Evolutionary conservation across 2,329 filamentous ascomycete genomes (phyloP).

Genomic region (Achaetomium macrosporum): DNA sequence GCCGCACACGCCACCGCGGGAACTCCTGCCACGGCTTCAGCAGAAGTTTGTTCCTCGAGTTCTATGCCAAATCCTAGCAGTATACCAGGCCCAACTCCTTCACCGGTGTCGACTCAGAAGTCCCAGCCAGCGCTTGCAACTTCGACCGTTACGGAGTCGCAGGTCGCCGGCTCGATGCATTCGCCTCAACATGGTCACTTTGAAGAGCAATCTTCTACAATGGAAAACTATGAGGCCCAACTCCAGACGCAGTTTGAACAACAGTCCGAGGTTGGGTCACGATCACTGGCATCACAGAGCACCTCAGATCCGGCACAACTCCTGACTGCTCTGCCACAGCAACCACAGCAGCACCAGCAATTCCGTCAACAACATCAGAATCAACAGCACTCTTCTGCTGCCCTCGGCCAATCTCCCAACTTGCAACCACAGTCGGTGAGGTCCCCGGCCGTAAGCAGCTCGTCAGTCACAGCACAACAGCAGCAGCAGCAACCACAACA

Average conservation of each 20-base stretch:
- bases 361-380: constrained; percentile 22
- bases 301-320: constrained; percentile 14
- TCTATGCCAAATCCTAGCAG: not conserved
- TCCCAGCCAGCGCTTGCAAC: constrained; percentile 7
- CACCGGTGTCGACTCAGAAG: not conserved
- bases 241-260: constrained; percentile 27
- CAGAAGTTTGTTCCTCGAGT: not conserved
- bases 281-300: constrained; percentile 12
- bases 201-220: constrained; percentile 25
- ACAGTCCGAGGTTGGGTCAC: constrained; percentile 20
- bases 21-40: not conserved
- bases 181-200: constrained; percentile 24
- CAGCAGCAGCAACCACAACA: constrained; percentile 15
- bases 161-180: constrained; percentile 15
- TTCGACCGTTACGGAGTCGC: constrained; percentile 13
- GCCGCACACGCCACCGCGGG: constrained; percentile 4
- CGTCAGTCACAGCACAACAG: constrained; percentile 4
- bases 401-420: constrained; percentile 20
- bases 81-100: not conserved
- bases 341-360: constrained; percentile 18
- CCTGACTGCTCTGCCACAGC: constrained; percentile 17
- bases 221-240: constrained; percentile 27
- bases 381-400: constrained; percentile 18
- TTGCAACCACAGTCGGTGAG: constrained; percentile 19
- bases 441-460: constrained; percentile 20